A percentile compares a stretch with the other conserved stretches of the same genome.
Evolutionary conservation across 2,329 filamentous ascomycete species (phyloP).

Genomic region (Pestalotiopsis sp.): DNA sequence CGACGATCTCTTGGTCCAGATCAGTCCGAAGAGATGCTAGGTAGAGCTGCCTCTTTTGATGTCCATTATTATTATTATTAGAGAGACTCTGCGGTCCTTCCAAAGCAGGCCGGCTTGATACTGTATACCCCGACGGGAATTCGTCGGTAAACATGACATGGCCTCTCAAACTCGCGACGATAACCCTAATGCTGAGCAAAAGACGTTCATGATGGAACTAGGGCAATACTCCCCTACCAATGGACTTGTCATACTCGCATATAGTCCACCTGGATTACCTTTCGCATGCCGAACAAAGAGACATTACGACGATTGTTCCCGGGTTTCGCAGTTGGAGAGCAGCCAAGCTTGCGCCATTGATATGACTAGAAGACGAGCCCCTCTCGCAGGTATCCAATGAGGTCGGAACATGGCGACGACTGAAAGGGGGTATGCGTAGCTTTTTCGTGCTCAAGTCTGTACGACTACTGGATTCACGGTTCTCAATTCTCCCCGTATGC

Average conservation of each 20-base stretch:
- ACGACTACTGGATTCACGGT: neutral
- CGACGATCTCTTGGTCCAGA: conserved; percentile 7
- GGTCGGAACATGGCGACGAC: neutral
- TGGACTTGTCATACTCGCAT: no score
- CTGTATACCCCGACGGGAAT: no score
- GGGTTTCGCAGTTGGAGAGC: neutral
- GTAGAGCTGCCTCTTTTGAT: neutral
- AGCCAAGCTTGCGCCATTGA: neutral
- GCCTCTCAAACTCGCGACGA: no score
- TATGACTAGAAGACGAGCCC: neutral
- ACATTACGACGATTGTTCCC: neutral
- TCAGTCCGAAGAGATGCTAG: neutral
- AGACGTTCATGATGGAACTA: no score
- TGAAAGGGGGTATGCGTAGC: conserved; percentile 3
- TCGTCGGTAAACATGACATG: no score
- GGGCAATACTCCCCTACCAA: no score
- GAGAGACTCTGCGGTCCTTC: no score
- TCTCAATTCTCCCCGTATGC: conserved; percentile 1
- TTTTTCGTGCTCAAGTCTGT: conserved; percentile 2
- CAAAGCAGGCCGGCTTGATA: no score
- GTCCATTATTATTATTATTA: no score
- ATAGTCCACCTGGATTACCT: neutral
- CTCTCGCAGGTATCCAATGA: conserved; percentile 5
- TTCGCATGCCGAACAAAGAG: neutral
- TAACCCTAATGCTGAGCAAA: no score